phyloP scores from a whole-genome alignment of 371 early-diverging fungal genomes.

The Syncephalis fuscata region DNA sequence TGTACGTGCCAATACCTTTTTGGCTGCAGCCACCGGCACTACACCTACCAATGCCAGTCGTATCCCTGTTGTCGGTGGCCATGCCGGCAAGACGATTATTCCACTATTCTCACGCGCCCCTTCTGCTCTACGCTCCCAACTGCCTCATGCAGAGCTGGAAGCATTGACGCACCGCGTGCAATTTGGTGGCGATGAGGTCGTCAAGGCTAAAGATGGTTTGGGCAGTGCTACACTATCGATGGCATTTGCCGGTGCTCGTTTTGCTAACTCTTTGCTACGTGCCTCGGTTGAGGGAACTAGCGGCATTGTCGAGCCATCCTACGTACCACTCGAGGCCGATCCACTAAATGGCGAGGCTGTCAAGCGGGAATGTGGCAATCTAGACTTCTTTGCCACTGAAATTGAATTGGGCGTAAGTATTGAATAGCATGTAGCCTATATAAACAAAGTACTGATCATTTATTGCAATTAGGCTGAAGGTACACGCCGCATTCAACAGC shows the following conservation, averaged over 20 bases:
- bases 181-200: conserved; percentile 99
- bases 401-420: conserved; percentile 67
- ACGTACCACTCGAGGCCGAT: conserved; percentile 25
- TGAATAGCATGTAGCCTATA: too few species aligned
- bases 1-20: conserved; percentile 94
- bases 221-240: conserved; percentile 97
- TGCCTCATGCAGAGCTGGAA: conserved; percentile 82
- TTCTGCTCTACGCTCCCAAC: conserved; percentile 56
- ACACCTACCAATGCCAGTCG: conserved; percentile 46
- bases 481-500: conserved; percentile 78
- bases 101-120: conserved; percentile 76
- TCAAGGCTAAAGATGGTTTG: conserved; percentile 97
- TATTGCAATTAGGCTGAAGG: conserved; percentile 55
- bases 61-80: conserved; percentile 95
- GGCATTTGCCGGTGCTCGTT: conserved; percentile 96
- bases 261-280: conserved; percentile 82
- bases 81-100: conserved; percentile 97
- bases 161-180: conserved; percentile 94
- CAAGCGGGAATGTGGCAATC: conserved; percentile 23
- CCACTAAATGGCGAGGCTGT: conserved; percentile 13
- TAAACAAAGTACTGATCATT: too few species aligned
- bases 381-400: conserved; percentile 91
- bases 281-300: conserved; percentile 75
- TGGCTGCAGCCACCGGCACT: conserved; percentile 60
- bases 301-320: conserved; percentile 87